Evolutionary conservation across 192 early-diverging fungal genomes (phyloP), one percentile per base, ranked within the genome.

Genomic region (Physocladia obscura): DNA sequence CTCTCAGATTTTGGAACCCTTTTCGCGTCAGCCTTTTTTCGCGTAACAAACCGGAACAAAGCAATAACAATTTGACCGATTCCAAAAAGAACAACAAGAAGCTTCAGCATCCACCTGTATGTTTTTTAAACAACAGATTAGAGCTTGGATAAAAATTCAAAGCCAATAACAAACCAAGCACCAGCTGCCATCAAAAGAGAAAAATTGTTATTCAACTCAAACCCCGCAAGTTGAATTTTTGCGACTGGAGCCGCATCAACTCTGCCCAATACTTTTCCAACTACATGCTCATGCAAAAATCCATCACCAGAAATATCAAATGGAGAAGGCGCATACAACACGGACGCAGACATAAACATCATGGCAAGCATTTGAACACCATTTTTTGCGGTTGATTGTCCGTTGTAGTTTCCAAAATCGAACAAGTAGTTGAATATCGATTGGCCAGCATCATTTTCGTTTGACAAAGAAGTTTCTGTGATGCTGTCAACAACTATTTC

Each of bases 311-410:
- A 49, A 27, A 57, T 37, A 29, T 57, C 57, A 39, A 81, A 81
- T 32, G 79, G 79, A 34, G 26, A 44, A 17, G 79, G 79, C 1
- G 67, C 64, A 50, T 74, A 81, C 13, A 81, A 71, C 29, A 77
- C 67, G 36, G 72, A 58, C 1, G 70, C 75, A 54, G 57, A 61
- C 76, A 81, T 75, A 29, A 70, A 69, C 75, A 79, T 74, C 36
- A 75, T 38, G 2, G 65, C 73, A 67, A 81, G 68, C 54, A 81
- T 51, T 6, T 62, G 40, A 22, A 73, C 49, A 4, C 73, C 65
- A 31, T 49, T 39, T 24, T 15, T 50, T n/a, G 17, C 31, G 21
- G 27, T 22, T 22, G 49, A 49, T 1, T 51, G 59, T 4, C 27
- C 39, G 40, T 38, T 24, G n/a, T 75, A 65, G 26, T 40, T 30